A percentile compares a stretch with the other conserved stretches of the same genome.
Conservation (phyloP, 2,329 filamentous ascomycete genomes). For the Immersiporthe knoxdaviesiana region DNA sequence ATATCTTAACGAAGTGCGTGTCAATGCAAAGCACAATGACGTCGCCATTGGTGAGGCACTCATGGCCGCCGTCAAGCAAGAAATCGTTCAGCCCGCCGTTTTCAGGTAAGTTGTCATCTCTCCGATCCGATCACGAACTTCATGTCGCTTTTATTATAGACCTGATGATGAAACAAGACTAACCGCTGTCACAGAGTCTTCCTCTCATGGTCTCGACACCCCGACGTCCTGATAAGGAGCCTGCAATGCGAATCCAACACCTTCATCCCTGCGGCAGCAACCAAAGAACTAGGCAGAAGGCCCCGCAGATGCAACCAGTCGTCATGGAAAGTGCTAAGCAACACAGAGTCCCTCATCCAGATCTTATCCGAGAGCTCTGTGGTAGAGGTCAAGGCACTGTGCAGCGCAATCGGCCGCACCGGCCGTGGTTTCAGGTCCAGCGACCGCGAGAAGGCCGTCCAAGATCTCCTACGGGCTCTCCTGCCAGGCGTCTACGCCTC, state of each 20-base stretch:
- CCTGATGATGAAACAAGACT: not conserved
- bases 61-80: constrained; percentile 2
- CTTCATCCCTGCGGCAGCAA: not conserved
- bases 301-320: constrained; percentile 9
- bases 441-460: constrained; percentile 10
- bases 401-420: constrained; percentile 3
- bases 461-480: constrained; percentile 18
- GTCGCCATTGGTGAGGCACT: constrained; percentile 12
- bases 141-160: too few relatives aligned
- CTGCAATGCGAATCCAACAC: constrained; percentile 5
- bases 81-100: not conserved
- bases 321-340: constrained; percentile 1
- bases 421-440: not conserved
- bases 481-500: constrained; percentile 18
- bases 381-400: constrained; percentile 9
- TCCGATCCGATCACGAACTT: not conserved
- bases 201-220: constrained; percentile 17
- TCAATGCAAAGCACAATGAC: not conserved
- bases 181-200: not conserved
- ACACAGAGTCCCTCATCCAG: constrained; percentile 3
- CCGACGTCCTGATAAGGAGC: constrained; percentile 5
- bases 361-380: constrained; percentile 17
- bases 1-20: constrained; percentile 15
- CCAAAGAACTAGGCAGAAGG: constrained; percentile 10
- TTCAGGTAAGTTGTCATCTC: constrained; percentile 4